A percentile compares a stretch with the other conserved stretches of the same genome.
phyloP scores from a whole-genome alignment of 2,329 filamentous ascomycete species.

The Botryotinia globosa region DNA sequence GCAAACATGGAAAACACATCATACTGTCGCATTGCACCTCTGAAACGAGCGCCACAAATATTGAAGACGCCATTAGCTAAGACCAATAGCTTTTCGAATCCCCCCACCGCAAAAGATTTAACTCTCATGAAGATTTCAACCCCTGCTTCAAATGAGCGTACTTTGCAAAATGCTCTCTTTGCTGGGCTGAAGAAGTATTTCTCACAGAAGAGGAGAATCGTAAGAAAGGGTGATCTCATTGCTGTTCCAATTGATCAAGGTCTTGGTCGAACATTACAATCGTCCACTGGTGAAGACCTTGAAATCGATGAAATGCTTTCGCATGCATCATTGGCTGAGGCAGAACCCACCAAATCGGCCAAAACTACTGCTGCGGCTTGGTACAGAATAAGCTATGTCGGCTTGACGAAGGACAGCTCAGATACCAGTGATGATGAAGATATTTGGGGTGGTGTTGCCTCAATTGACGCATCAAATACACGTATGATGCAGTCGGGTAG shows the following conservation, averaged over 20 bases:
- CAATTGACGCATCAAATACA: slow-evolving; percentile 81
- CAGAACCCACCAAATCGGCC: slow-evolving; percentile 39
- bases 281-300: slow-evolving; percentile 53
- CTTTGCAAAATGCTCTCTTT: slow-evolving; percentile 81
- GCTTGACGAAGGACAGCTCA: slow-evolving; percentile 50
- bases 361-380: slow-evolving; percentile 66
- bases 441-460: slow-evolving; percentile 80
- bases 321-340: slow-evolving; percentile 52
- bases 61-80: slow-evolving; percentile 54
- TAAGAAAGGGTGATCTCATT: slow-evolving; percentile 84
- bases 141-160: slow-evolving; percentile 79
- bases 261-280: slow-evolving; percentile 75
- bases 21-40: slow-evolving; percentile 74
- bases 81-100: slow-evolving; percentile 53
- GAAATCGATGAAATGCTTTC: slow-evolving; percentile 66
- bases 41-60: slow-evolving; percentile 52
- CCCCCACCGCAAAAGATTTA: slow-evolving; percentile 68
- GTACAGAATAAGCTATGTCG: slow-evolving; percentile 84
- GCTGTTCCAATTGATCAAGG: slow-evolving; percentile 85
- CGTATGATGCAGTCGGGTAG: slow-evolving; percentile 91
- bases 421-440: slow-evolving; percentile 59
- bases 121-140: slow-evolving; percentile 86
- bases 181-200: slow-evolving; percentile 87
- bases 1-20: slow-evolving; percentile 78
- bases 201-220: slow-evolving; percentile 73